phyloP scores from a whole-genome alignment of 768 basidiomycete species.

The Auricularia cornea region DNA sequence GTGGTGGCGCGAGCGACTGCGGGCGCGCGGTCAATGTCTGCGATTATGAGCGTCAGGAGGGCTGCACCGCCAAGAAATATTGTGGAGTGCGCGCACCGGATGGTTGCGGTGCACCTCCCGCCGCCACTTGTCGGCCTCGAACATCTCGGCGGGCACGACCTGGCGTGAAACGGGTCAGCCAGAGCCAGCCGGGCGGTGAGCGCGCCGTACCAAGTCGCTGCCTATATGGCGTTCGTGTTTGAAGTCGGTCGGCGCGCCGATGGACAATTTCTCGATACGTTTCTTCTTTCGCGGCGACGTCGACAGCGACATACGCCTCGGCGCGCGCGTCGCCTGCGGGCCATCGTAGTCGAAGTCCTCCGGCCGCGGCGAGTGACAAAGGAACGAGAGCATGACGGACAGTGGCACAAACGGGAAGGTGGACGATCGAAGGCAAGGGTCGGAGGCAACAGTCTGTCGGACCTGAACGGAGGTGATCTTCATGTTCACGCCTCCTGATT shows the following conservation, averaged over 20 bases:
- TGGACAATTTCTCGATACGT: constrained; percentile 11
- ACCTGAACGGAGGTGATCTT: neutral
- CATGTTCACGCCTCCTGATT: neutral
- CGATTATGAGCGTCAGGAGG: neutral
- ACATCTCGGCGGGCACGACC: neutral
- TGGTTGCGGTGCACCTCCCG: constrained; percentile 1
- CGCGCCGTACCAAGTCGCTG: constrained; percentile 10
- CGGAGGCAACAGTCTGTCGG: neutral
- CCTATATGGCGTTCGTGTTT: constrained; percentile 13
- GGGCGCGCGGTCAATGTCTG: neutral
- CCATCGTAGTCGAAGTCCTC: constrained; percentile 9
- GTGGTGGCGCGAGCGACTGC: neutral
- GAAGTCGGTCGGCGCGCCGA: constrained; percentile 13
- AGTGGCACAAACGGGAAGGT: constrained; percentile 5
- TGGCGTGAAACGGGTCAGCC: neutral
- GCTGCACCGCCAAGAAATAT: neutral
- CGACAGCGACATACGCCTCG: constrained; percentile 1
- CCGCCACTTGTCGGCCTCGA: constrained; percentile 4
- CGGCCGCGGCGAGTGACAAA: constrained; percentile 9
- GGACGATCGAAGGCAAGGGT: neutral
- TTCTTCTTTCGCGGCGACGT: constrained; percentile 6
- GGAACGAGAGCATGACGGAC: constrained; percentile 10
- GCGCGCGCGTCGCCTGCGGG: constrained; percentile 3
- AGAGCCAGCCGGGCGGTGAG: neutral
- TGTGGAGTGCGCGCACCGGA: neutral